These are phyloP conservation scores for Onygenales sp. DNA, from an alignment of 2,329 filamentous ascomycete species.

Conservation along the genomic window DNA sequence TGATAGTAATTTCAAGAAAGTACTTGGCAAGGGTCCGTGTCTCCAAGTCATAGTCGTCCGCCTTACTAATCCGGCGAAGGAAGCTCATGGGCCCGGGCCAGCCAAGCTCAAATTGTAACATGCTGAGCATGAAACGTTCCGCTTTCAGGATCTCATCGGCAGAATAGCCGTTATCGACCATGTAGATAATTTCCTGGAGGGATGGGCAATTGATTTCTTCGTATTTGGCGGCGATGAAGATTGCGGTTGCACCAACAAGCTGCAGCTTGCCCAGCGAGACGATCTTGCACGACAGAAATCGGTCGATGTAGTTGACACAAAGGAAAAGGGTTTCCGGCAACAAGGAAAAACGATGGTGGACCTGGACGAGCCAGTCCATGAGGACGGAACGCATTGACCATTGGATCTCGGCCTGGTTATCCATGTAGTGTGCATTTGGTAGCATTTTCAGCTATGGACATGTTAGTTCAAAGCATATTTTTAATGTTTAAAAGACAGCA, in stretches of 20 bases:
- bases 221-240: constrained; percentile 94
- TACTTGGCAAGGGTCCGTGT: constrained; percentile 95
- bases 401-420: constrained; percentile 90
- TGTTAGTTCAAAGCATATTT: constrained; percentile 13
- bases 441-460: constrained; percentile 59
- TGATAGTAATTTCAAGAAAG: constrained; percentile 90
- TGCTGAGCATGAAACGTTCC: constrained; percentile 94
- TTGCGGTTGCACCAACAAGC: constrained; percentile 87
- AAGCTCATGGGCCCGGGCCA: constrained; percentile 99
- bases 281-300: constrained; percentile 88
- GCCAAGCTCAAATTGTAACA: constrained; percentile 89
- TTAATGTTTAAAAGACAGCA: constrained; percentile 5
- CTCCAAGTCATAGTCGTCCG: constrained; percentile 93
- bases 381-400: constrained; percentile 98
- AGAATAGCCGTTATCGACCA: constrained; percentile 89
- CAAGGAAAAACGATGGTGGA: constrained; percentile 82
- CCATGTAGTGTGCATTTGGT: constrained; percentile 92
- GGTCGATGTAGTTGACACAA: constrained; percentile 92
- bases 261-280: constrained; percentile 93
- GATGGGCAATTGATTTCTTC: constrained; percentile 98
- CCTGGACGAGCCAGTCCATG: constrained; percentile 97
- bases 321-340: constrained; percentile 93
- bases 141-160: constrained; percentile 92
- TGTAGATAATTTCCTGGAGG: constrained; percentile 90
- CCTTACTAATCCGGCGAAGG: constrained; percentile 91